Evolutionary conservation across 805 yeast genomes (phyloP).

Genomic region (Candida maesae): DNA sequence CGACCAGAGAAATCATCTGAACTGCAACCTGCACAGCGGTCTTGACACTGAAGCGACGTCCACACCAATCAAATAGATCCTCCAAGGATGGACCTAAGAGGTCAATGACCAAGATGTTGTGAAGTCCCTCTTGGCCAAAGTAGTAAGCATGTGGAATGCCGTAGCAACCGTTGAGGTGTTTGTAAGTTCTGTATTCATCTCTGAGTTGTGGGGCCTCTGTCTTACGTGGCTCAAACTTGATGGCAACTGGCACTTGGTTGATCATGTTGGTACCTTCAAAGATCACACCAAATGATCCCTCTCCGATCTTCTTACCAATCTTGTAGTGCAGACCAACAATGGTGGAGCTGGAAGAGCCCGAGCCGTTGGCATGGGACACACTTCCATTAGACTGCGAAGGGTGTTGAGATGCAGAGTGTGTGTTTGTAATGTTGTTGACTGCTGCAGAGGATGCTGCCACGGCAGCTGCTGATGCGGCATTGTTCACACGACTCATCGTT

Average conservation of each 20-base stretch:
- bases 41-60: conserved; percentile 64
- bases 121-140: conserved; percentile 83
- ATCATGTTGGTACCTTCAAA: conserved; percentile 77
- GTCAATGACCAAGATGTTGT: conserved; percentile 73
- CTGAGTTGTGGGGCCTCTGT: conserved; percentile 81
- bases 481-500: conserved; percentile 18
- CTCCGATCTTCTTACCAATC: conserved; percentile 81
- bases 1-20: conserved; percentile 72
- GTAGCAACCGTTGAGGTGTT: conserved; percentile 59
- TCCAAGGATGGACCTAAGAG: conserved; percentile 77
- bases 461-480: conserved; percentile 26
- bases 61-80: conserved; percentile 87
- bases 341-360: conserved; percentile 22
- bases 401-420: conserved; percentile 9
- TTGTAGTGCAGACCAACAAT: conserved; percentile 61
- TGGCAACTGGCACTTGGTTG: conserved; percentile 61
- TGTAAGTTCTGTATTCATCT: conserved; percentile 78
- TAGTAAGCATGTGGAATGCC: conserved; percentile 84
- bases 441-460: conserved; percentile 29
- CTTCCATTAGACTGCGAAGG: conserved; percentile 7
- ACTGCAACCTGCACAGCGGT: conserved; percentile 72
- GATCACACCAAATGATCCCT: conserved; percentile 82
- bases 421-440: conserved; percentile 26
- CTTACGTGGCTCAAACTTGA: conserved; percentile 76
- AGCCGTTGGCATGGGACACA: conserved; percentile 9